Evolutionary conservation across 1,284 basidiomycete genomes (phyloP), one percentile per base, ranked within the genome.

Genomic region (Ceratobasidium sp.): DNA sequence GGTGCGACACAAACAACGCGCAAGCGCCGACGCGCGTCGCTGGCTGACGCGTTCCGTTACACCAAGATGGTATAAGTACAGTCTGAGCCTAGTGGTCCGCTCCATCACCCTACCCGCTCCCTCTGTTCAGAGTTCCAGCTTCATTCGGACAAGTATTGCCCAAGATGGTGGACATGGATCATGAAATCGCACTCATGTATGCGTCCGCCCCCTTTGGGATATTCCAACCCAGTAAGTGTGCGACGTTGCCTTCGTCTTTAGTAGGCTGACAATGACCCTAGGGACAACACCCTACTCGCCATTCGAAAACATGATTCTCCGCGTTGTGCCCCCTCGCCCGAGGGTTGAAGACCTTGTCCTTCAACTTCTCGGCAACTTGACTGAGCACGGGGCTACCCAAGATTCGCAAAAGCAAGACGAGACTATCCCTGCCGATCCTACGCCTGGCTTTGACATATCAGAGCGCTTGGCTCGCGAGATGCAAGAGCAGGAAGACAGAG

Each of bases 21-120:
- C 70, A 73, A 73, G 70, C 52, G 29, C 70, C 57, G 59, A 73
- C 70, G 59, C 70, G 70, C 59, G 70, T 73, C 70, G 70, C 59
- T 73, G 70, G 46, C 57, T 73, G 70, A 73, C 70, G 70, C 70
- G 70, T 43, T 56, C 57, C 32, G n/a, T 37, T 64, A 7, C 11
- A 6, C 19, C 25, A 11, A 52, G n/a, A 61, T 62, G 49, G 46
- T 73, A 73, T 64, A 62, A 73, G 57, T 57, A 57, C 54, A 4
- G 11, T 40, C 7, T 56, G 22, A 17, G 15, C 54, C 6, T 0
- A 4, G 6, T n/a, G 4, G 11, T 64, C 9, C 44, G 34, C 40
- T 34, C 13, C 37, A 61, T 52, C 59, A 19, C 29, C n/a, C 44
- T 9, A 19, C 7, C 22, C 57, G 15, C 49, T 19, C 11, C 57